phyloP scores from a whole-genome alignment of 192 early-diverging fungal species.

The Phycomyces blakesleeanus region DNA sequence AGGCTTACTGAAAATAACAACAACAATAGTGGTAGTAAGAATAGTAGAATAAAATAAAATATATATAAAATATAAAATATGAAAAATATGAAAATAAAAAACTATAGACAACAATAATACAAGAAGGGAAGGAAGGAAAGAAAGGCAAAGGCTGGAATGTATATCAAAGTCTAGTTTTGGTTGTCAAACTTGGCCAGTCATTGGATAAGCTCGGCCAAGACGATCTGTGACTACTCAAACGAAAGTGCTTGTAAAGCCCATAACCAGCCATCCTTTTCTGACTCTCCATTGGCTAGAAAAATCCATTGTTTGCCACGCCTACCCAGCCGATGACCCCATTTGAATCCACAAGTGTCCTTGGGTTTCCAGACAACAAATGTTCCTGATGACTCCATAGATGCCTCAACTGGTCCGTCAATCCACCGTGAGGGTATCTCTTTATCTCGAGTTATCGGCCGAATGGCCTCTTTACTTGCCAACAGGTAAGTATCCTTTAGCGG shows the following conservation, averaged over 20 bases:
- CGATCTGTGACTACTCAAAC: no score
- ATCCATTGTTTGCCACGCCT: conserved; percentile 1
- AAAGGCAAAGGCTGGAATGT: neutral
- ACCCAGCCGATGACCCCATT: neutral
- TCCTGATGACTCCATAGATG: no score
- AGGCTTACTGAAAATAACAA: neutral
- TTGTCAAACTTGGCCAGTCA: conserved; percentile 8
- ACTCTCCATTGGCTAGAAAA: conserved; percentile 3
- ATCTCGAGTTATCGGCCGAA: no score
- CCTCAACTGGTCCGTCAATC: no score
- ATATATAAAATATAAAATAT: no score
- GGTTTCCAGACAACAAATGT: no score
- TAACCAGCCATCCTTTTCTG: conserved; percentile 9
- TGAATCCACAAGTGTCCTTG: neutral
- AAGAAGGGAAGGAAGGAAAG: neutral
- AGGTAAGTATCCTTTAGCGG: no score
- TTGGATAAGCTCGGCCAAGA: neutral
- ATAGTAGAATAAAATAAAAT: no score
- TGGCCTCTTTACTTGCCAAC: no score
- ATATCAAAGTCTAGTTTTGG: neutral
- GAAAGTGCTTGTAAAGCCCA: conserved; percentile 15
- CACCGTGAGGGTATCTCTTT: no score
- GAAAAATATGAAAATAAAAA: no score
- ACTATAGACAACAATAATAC: neutral
- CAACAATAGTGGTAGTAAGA: no score